These are phyloP conservation scores for Candida orba DNA, from an alignment of 805 yeast species.

Conservation along the genomic window DNA sequence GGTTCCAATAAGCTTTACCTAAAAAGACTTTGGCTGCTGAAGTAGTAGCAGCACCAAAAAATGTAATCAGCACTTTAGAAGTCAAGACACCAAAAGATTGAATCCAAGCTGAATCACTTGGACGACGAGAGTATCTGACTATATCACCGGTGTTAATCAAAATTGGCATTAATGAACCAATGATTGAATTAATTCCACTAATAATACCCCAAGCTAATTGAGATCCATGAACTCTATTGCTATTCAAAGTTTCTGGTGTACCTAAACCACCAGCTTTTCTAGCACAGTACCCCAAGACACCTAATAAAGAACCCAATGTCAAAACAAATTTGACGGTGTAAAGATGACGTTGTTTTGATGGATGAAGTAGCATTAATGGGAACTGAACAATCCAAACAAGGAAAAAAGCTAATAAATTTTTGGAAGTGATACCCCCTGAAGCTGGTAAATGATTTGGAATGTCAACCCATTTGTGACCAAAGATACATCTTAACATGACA, in stretches of 20 bases:
- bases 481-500: conserved; percentile 3
- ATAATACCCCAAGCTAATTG: conserved; percentile 2
- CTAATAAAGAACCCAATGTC: conserved; percentile 16
- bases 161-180: conserved; percentile 3
- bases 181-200: conserved; percentile 2
- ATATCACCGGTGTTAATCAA: conserved; percentile 3
- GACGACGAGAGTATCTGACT: conserved; percentile 3
- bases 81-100: conserved; percentile 1
- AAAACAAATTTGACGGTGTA: neutral
- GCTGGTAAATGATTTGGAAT: conserved; percentile 1
- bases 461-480: conserved; percentile 2
- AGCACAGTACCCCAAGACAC: conserved; percentile 9
- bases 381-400: conserved; percentile 1
- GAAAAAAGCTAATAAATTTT: neutral
- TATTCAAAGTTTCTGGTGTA: conserved; percentile 2
- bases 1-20: conserved; percentile 2
- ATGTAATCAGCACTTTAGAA: conserved; percentile 1
- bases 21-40: conserved; percentile 1
- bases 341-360: conserved; percentile 1
- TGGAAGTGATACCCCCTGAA: neutral
- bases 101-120: conserved; percentile 3
- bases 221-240: conserved; percentile 2
- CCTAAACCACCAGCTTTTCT: conserved; percentile 9
- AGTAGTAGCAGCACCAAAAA: conserved; percentile 3
- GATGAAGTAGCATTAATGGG: conserved; percentile 2